phyloP scores from a whole-genome alignment of 75 land plant genomes.

The Chamaecyparis obtusa region DNA sequence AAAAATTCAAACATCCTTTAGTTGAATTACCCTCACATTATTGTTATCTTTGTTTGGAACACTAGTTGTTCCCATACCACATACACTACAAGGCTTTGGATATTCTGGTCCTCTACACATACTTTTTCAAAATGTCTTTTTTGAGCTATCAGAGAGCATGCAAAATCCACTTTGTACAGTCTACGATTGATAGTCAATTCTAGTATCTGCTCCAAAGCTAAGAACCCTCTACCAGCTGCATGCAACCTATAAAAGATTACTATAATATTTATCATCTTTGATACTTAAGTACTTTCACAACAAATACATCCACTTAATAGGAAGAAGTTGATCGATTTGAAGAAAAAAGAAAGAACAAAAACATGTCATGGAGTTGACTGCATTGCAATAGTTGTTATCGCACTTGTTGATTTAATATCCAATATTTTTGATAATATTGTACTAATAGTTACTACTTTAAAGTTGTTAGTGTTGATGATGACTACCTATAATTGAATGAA shows the following conservation, averaged over 20 bases:
- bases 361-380: too few species aligned
- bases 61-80: neutral
- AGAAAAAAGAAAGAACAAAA: neutral
- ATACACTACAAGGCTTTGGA: neutral
- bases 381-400: too few species aligned
- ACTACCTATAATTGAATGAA: too few species aligned
- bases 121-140: neutral
- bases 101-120: slow-evolving; percentile 16
- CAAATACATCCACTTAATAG: neutral
- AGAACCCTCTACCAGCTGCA: neutral
- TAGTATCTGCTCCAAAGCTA: neutral
- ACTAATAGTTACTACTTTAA: too few species aligned
- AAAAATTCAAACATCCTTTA: neutral
- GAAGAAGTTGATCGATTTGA: neutral
- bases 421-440: too few species aligned
- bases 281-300: neutral
- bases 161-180: neutral
- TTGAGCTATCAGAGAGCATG: neutral
- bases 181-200: neutral
- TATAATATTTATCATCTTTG: neutral
- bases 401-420: too few species aligned
- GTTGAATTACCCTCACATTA: neutral
- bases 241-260: neutral
- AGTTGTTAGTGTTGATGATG: too few species aligned
- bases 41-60: neutral